These are phyloP conservation scores for Canariomyces notabilis DNA, from an alignment of 2,329 filamentous ascomycete genomes.

Conservation along the genomic window DNA sequence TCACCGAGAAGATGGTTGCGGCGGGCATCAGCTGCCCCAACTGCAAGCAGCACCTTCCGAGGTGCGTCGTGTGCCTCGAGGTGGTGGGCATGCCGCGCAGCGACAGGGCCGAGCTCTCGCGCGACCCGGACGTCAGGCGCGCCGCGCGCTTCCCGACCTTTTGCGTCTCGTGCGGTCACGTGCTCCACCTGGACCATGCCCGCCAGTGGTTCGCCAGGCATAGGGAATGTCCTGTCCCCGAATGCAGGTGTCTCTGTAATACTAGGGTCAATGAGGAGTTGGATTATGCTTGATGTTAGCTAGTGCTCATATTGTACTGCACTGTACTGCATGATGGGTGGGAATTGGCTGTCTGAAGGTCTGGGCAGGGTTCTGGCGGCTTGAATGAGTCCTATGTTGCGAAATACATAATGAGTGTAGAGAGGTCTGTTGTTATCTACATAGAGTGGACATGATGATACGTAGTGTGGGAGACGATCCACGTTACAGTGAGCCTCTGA, in stretches of 20 bases:
- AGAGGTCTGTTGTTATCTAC: too few species aligned
- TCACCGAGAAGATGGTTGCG: slow-evolving; percentile 51
- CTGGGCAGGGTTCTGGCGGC: too few species aligned
- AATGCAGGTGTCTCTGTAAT: slow-evolving; percentile 62
- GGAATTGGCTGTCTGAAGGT: too few species aligned
- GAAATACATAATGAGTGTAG: too few species aligned
- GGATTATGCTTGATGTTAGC: slow-evolving; percentile 40
- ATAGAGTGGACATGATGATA: too few species aligned
- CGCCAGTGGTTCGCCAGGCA: slow-evolving; percentile 62
- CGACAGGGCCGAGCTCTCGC: slow-evolving; percentile 38
- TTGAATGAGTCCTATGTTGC: too few species aligned
- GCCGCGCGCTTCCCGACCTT: slow-evolving; percentile 62
- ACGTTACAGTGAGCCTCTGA: too few species aligned
- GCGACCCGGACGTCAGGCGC: slow-evolving; percentile 42
- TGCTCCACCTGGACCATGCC: slow-evolving; percentile 62
- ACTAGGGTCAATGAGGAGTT: slow-evolving; percentile 56
- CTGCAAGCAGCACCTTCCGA: slow-evolving; percentile 61
- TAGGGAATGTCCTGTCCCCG: slow-evolving; percentile 62
- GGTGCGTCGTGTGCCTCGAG: slow-evolving; percentile 64
- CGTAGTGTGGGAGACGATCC: too few species aligned
- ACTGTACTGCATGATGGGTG: too few species aligned
- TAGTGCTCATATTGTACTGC: too few species aligned
- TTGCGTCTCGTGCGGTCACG: slow-evolving; percentile 63
- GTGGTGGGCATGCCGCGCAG: slow-evolving; percentile 60
- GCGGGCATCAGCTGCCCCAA: slow-evolving; percentile 61